phyloP scores from a whole-genome alignment of 1,284 basidiomycete genomes.

The Cystobasidium pallidum region DNA sequence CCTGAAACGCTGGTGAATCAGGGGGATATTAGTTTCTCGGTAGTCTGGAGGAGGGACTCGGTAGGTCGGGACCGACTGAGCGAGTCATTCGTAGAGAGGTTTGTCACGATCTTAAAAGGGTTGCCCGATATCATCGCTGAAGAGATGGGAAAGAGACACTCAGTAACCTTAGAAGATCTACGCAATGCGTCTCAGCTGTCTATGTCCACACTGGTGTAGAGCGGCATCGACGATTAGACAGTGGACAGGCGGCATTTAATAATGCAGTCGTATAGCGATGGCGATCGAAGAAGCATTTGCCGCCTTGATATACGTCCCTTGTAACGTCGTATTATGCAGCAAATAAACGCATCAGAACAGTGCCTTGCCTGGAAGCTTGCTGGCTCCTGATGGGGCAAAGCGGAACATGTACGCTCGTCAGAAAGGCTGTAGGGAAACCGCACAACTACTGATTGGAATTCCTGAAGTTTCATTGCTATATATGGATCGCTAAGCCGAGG shows the following conservation, averaged over 20 bases:
- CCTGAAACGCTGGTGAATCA: background rate
- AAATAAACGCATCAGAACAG: too few species aligned
- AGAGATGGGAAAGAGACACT: background rate
- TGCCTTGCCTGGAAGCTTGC: too few species aligned
- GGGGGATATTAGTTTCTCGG: conserved; percentile 4
- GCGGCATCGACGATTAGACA: too few species aligned
- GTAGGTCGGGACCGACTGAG: background rate
- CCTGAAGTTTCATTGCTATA: background rate
- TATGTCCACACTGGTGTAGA: background rate
- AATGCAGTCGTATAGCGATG: too few species aligned
- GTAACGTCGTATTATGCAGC: too few species aligned
- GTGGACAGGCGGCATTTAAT: too few species aligned
- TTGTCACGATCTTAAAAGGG: background rate
- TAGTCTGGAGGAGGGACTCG: conserved; percentile 9
- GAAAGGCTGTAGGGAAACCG: too few species aligned
- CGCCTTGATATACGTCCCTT: too few species aligned
- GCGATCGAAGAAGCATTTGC: too few species aligned
- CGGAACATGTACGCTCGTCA: too few species aligned
- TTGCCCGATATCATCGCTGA: background rate
- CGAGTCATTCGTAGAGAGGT: background rate
- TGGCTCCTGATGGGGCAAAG: too few species aligned
- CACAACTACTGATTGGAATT: too few species aligned
- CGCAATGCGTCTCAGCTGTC: background rate
- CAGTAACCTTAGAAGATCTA: background rate
- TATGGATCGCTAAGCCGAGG: background rate